Evolutionary conservation across 2,329 filamentous ascomycete species (phyloP).

Genomic region (Helicocarpus griseus): DNA sequence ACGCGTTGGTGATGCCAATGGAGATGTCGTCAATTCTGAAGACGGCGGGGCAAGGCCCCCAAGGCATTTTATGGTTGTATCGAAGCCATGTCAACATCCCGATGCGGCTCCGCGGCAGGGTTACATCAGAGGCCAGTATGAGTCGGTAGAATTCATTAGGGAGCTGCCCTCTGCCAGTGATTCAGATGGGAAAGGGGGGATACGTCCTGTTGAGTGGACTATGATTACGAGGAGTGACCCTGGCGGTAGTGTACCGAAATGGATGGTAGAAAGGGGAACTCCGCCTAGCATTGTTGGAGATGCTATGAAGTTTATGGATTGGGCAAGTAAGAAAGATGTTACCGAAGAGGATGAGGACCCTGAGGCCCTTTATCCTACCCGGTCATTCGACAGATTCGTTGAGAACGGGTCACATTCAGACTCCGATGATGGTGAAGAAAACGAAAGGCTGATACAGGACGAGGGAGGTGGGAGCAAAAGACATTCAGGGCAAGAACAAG

Average conservation of each 20-base stretch:
- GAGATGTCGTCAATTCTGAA: too few relatives aligned
- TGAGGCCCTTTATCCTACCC: neutral
- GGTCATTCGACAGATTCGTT: constrained; percentile 10
- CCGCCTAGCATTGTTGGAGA: constrained; percentile 71
- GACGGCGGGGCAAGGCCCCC: constrained; percentile 29
- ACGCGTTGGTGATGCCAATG: constrained; percentile 13
- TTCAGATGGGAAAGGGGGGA: constrained; percentile 24
- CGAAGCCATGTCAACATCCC: constrained; percentile 70
- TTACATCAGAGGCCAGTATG: constrained; percentile 76
- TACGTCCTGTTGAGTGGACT: constrained; percentile 71
- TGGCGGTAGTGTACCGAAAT: constrained; percentile 76
- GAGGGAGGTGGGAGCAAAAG: neutral
- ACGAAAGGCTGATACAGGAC: neutral
- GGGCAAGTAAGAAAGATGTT: constrained; percentile 51
- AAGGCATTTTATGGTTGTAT: constrained; percentile 76
- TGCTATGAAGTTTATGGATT: constrained; percentile 71
- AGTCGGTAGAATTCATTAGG: constrained; percentile 83
- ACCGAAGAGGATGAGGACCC: constrained; percentile 10
- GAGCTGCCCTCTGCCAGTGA: constrained; percentile 52
- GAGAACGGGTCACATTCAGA: neutral
- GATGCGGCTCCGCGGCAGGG: constrained; percentile 60
- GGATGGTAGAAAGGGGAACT: constrained; percentile 84
- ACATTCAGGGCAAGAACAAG: neutral
- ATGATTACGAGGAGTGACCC: constrained; percentile 89
- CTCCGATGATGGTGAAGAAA: neutral